These are phyloP conservation scores for Sporothrix brunneoviolacea DNA, from an alignment of 2,329 filamentous ascomycete species.

Conservation along the genomic window DNA sequence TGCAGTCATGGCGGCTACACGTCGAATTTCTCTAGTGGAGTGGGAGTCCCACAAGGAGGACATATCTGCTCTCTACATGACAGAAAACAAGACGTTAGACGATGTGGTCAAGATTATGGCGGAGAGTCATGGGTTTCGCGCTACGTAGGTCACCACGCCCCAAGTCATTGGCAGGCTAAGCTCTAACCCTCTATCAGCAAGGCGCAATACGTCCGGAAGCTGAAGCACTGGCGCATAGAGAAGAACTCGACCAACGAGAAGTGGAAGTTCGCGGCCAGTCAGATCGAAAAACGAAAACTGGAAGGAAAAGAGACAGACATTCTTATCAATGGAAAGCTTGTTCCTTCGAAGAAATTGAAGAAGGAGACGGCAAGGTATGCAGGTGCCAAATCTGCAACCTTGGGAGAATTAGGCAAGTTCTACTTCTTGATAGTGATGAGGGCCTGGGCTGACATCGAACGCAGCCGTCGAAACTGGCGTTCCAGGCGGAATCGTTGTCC, in stretches of 20 bases:
- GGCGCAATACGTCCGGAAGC: background rate
- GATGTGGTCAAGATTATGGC: background rate
- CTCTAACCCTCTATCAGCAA: background rate
- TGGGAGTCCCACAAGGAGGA: background rate
- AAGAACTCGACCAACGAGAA: background rate
- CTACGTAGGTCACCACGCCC: background rate
- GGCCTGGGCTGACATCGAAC: background rate
- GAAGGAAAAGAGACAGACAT: background rate
- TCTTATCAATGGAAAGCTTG: background rate
- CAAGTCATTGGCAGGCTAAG: background rate
- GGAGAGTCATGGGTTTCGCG: background rate
- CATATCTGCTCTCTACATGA: background rate
- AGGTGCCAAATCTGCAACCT: background rate
- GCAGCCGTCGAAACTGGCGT: background rate
- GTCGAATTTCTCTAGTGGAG: background rate
- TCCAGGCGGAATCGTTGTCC: background rate
- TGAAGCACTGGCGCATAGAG: background rate
- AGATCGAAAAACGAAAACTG: background rate
- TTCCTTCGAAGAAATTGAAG: background rate
- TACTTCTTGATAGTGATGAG: background rate
- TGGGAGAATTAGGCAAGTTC: background rate
- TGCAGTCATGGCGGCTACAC: background rate
- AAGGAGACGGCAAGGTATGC: background rate
- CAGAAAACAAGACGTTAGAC: background rate
- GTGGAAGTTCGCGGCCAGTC: background rate